Base-by-base conservation (phyloP, 306 rosid species). In the Cicer judaicum region DNA sequence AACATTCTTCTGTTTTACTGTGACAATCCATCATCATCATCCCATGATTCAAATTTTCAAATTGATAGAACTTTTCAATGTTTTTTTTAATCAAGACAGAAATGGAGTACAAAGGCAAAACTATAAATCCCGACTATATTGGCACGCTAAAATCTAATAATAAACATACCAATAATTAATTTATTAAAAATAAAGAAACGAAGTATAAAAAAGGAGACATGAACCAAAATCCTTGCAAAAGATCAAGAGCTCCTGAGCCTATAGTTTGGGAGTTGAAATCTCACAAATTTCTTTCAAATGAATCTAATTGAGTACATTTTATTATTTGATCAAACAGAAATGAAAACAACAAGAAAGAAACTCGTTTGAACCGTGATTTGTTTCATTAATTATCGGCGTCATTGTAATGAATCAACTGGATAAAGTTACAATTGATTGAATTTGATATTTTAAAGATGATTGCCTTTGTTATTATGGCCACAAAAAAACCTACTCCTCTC, bases 301-400 rank as follows among this genome's bases (percentile, higher is more conserved):
- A 65, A 66, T 66, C 42, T 65, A 57, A 15, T 21, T 39, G 39
- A 65, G 41, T 43, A 15, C 36, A 38, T 75, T 54, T 57, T 29
- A 29, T 29, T 29, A 29, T 29, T 29, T 29, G 36, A 29, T 29
- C 36, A 29, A 29, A 29, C 5, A 29, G 36, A 29, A 3, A 29
- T 29, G 36, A 4, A 29, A 29, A 29, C 36, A 29, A 29, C 36
- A 29, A 29, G 36, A 29, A 29, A 19, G 21, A 73, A 71, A 53
- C 36, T 41, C 15, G 34, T 8, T 18, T 2, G 61, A 73, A 64
- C 70, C 10, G 2, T 62, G 29, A 62, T 16, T 55, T 38, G 12
- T 16, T 50, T 49, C 8, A 48, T 48, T 12, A 44, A 43, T 44
- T 42, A 42, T 41, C 8, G 0, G 19, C 52, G 8, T 18, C 14